Percentiles rank a stretch among this genome's conserved stretches.
Evolutionary conservation across 176 grass and related monocot species (phyloP).

Genomic region (Cenchrus purpureus): DNA sequence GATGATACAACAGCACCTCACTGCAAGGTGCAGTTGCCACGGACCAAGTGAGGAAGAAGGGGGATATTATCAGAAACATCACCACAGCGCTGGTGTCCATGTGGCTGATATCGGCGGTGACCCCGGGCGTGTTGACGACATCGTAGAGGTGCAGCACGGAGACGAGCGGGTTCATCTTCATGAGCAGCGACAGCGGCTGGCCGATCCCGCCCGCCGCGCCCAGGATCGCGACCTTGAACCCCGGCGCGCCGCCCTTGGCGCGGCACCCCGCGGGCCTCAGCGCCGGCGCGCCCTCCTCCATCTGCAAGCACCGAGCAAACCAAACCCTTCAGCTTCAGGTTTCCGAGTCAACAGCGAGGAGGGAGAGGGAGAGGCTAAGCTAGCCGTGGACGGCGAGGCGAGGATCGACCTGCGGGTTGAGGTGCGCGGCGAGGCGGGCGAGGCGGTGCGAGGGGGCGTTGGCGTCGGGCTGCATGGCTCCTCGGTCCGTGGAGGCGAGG

Average conservation of each 20-base stretch:
- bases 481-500: not conserved
- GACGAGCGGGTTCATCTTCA: slow-evolving; percentile 98
- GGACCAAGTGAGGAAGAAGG: not conserved
- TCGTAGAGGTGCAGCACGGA: slow-evolving; percentile 98
- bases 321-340: not conserved
- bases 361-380: not conserved
- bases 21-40: not conserved
- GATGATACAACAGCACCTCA: too few relatives aligned
- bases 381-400: not conserved
- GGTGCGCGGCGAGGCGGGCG: slow-evolving; percentile 75
- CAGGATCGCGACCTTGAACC: slow-evolving; percentile 89
- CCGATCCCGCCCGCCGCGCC: slow-evolving; percentile 94
- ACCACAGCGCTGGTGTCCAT: slow-evolving; percentile 97
- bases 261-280: slow-evolving; percentile 66
- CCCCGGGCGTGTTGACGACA: slow-evolving; percentile 92
- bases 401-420: slow-evolving; percentile 45
- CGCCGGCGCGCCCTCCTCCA: slow-evolving; percentile 60
- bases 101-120: slow-evolving; percentile 95
- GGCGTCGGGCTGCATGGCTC: slow-evolving; percentile 51
- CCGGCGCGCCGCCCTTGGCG: slow-evolving; percentile 86
- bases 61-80: not conserved
- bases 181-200: slow-evolving; percentile 86
- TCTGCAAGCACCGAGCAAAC: slow-evolving; percentile 12
- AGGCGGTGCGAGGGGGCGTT: slow-evolving; percentile 58
- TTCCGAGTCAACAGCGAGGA: not conserved